phyloP scores from a whole-genome alignment of 2,329 filamentous ascomycete species.

The Xylaria sp. region DNA sequence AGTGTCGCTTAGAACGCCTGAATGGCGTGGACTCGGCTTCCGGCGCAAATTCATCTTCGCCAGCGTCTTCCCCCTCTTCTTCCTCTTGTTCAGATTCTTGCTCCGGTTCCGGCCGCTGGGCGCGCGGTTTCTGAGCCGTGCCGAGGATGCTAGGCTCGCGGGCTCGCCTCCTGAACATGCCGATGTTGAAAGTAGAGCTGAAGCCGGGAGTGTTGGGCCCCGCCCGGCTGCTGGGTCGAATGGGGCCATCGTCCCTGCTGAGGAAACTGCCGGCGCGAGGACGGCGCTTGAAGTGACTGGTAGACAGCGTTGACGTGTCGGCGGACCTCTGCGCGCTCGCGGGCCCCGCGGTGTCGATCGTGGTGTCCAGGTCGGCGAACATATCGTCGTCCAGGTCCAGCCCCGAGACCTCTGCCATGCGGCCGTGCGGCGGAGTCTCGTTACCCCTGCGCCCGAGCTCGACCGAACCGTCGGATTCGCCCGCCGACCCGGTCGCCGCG shows the following conservation, averaged over 20 bases:
- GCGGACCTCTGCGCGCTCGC: conserved; percentile 36
- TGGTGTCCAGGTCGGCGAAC: conserved; percentile 40
- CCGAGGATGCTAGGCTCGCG: conserved; percentile 66
- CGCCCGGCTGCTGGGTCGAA: conserved; percentile 38
- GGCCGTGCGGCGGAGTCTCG: conserved; percentile 32
- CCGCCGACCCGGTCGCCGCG: conserved; percentile 10
- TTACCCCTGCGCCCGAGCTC: conserved; percentile 28
- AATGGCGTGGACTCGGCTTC: conserved; percentile 72
- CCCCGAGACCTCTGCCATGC: conserved; percentile 35
- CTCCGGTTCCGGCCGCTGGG: conserved; percentile 35
- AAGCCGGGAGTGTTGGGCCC: conserved; percentile 37
- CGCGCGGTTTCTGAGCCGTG: conserved; percentile 49
- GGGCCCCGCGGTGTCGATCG: conserved; percentile 32
- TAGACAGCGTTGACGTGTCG: conserved; percentile 37
- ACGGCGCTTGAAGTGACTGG: conserved; percentile 36
- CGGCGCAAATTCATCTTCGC: conserved; percentile 58
- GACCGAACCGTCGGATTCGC: conserved; percentile 21
- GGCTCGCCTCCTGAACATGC: conserved; percentile 58
- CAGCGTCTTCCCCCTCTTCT: conserved; percentile 44
- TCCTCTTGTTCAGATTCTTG: conserved; percentile 46
- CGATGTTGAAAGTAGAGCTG: conserved; percentile 52
- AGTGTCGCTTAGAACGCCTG: conserved; percentile 50
- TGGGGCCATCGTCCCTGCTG: conserved; percentile 36
- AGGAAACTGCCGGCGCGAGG: conserved; percentile 40
- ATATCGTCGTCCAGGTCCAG: conserved; percentile 39